Percentiles rank a stretch among this genome's conserved stretches.
phyloP scores from a whole-genome alignment of 768 basidiomycete genomes.

The Galerina marginata region DNA sequence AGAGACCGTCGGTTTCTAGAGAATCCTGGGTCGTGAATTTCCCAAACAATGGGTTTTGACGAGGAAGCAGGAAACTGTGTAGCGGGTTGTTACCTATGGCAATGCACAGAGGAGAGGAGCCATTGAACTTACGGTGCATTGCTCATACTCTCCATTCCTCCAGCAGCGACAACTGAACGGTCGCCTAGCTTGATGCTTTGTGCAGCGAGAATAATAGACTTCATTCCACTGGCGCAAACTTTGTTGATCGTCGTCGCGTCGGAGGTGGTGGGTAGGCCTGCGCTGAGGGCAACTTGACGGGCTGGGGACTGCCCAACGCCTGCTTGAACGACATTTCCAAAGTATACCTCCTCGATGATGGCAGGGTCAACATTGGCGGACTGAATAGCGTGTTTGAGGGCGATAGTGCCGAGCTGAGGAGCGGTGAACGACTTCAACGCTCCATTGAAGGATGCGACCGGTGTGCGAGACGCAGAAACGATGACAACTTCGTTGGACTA shows the following conservation, averaged over 20 bases:
- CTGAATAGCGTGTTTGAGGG: conserved; percentile 89
- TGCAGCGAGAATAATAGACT: conserved; percentile 91
- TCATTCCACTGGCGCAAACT: conserved; percentile 98
- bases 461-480: conserved; percentile 92
- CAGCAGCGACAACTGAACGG: conserved; percentile 85
- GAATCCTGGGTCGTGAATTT: conserved; percentile 89
- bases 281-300: conserved; percentile 90
- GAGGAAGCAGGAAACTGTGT: conserved; percentile 80
- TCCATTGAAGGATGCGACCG: conserved; percentile 93
- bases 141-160: conserved; percentile 99
- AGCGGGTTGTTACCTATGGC: background rate
- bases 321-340: conserved; percentile 97
- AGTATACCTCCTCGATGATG: conserved; percentile 92
- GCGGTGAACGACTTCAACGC: conserved; percentile 87
- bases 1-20: conserved; percentile 90
- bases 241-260: conserved; percentile 99
- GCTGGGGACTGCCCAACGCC: conserved; percentile 99
- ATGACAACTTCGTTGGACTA: conserved; percentile 86
- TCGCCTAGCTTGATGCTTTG: conserved; percentile 91
- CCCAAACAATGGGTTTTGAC: conserved; percentile 84
- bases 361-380: conserved; percentile 81
- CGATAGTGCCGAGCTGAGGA: conserved; percentile 86
- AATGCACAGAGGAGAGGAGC: background rate
- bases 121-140: conserved; percentile 85
- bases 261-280: conserved; percentile 83